Conservation (phyloP, 441 rosid genomes). For the Erodium moschatum region DNA sequence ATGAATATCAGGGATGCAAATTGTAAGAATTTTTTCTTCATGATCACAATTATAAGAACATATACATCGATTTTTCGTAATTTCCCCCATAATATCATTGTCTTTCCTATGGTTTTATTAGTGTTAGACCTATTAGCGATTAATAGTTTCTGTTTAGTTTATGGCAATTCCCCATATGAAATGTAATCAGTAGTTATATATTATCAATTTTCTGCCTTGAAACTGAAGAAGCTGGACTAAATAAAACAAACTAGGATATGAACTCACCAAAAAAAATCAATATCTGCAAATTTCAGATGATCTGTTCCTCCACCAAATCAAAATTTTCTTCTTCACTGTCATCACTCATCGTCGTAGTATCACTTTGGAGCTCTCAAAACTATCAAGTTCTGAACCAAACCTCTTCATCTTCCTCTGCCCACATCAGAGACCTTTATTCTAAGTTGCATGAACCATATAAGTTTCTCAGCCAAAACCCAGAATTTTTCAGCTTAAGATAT, state of each 20-base stretch:
- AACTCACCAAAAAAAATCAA: background rate
- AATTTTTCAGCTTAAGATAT: background rate
- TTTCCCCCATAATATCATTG: too few species aligned
- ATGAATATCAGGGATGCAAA: too few species aligned
- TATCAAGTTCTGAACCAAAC: background rate
- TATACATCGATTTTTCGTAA: too few species aligned
- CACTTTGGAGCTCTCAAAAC: background rate
- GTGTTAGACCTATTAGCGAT: too few species aligned
- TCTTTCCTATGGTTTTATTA: too few species aligned
- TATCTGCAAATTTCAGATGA: background rate
- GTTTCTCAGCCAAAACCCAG: background rate
- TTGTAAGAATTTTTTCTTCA: too few species aligned
- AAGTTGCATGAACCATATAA: background rate
- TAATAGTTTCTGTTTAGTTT: too few species aligned
- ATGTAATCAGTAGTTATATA: too few species aligned
- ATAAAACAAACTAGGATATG: background rate
- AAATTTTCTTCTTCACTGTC: background rate
- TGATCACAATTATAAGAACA: too few species aligned
- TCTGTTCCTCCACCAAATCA: background rate
- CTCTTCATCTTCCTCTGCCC: background rate
- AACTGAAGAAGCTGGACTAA: too few species aligned
- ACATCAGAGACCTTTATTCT: background rate
- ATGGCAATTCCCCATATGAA: too few species aligned
- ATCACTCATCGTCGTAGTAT: background rate
- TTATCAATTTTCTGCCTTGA: too few species aligned